Evolutionary conservation across 208 protist species (phyloP).

Genomic region (Crithidia acanthocephali): DNA sequence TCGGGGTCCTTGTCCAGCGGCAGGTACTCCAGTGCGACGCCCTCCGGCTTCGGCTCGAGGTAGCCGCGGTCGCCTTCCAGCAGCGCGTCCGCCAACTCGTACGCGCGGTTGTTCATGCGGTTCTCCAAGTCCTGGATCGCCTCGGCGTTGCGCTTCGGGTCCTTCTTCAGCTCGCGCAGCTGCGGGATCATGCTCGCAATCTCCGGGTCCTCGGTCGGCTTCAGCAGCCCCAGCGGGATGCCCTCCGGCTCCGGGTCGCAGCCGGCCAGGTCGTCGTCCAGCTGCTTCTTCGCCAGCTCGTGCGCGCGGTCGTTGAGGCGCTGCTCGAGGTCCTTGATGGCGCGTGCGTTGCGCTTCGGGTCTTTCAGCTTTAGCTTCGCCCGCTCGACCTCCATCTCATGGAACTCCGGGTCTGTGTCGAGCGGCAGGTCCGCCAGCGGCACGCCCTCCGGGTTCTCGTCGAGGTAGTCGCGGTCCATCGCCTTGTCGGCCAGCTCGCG

Average conservation of each 20-base stretch:
- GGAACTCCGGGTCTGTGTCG: slow-evolving; percentile 53
- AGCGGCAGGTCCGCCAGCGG: slow-evolving; percentile 56
- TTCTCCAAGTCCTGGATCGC: slow-evolving; percentile 57
- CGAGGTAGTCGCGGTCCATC: slow-evolving; percentile 70
- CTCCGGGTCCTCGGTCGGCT: slow-evolving; percentile 49
- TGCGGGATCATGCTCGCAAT: slow-evolving; percentile 64
- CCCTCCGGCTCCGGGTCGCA: slow-evolving; percentile 70
- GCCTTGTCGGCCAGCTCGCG: slow-evolving; percentile 47
- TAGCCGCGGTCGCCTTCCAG: slow-evolving; percentile 76
- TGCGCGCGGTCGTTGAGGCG: slow-evolving; percentile 72
- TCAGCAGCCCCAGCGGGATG: slow-evolving; percentile 67
- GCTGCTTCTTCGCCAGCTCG: slow-evolving; percentile 69
- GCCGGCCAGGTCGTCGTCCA: slow-evolving; percentile 57
- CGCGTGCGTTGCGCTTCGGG: slow-evolving; percentile 43
- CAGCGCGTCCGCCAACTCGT: slow-evolving; percentile 68
- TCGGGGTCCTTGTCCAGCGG: slow-evolving; percentile 66
- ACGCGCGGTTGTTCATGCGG: slow-evolving; percentile 77
- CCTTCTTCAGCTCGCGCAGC: slow-evolving; percentile 72
- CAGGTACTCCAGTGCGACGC: slow-evolving; percentile 67
- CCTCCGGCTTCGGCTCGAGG: slow-evolving; percentile 65
- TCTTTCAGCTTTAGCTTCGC: slow-evolving; percentile 78
- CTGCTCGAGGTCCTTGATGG: slow-evolving; percentile 63
- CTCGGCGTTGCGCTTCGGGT: slow-evolving; percentile 38
- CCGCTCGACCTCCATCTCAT: slow-evolving; percentile 68
- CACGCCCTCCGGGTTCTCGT: slow-evolving; percentile 70